Base-by-base conservation (phyloP, 225 moss, liverwort and hornwort genomes). In the Takakia lepidozioides region DNA sequence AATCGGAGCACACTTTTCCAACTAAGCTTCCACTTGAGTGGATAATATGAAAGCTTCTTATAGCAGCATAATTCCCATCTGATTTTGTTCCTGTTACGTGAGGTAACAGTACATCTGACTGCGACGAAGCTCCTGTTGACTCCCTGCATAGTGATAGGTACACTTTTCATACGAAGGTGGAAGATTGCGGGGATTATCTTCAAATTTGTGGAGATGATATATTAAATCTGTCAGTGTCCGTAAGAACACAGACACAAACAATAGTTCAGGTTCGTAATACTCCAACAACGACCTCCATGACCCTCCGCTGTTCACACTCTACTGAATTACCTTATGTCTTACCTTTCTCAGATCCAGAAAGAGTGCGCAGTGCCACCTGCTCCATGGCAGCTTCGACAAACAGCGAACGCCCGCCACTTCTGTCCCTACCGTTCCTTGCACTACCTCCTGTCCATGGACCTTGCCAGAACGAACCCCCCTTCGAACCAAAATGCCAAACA, bases 271-370 rank as follows among this genome's bases (percentile, higher is more conserved):
- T 30, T 44, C 8, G 28, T 25, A 25, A 11, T 13, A 29, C 19
- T 15, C 14, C 21, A 21, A 13, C 14, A 46, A 46, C 23, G 14
- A 21, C 13, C 46, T 21, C 22, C n/a, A 48, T 48, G 25, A 15
- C 27, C 27, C 16, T 6, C 27, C 2, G 13, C n/a, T n/a, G n/a
- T n/a, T 48, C n/a, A 25, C 27, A 10, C 25, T n/a, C 27, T 48
- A 27, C 24, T 25, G 48, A 32, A 19, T n/a, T n/a, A n/a, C 9
- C 50, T 18, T 19, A 51, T n/a, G n/a, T n/a, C 52, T 37, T 41
- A 79, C 73, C 79, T 60, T 70, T 73, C 60, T 79, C 79, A 27
- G 70, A 66, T 38, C 73, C 74, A 43, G 63, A 74, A 17, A 74
- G 74, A 42, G 11, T 38, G 21, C 58, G 70, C 34, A 74, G 16